These are phyloP conservation scores for Astrothelium subdiscretum DNA, from an alignment of 495 filamentous ascomycete species.

Conservation along the genomic window DNA sequence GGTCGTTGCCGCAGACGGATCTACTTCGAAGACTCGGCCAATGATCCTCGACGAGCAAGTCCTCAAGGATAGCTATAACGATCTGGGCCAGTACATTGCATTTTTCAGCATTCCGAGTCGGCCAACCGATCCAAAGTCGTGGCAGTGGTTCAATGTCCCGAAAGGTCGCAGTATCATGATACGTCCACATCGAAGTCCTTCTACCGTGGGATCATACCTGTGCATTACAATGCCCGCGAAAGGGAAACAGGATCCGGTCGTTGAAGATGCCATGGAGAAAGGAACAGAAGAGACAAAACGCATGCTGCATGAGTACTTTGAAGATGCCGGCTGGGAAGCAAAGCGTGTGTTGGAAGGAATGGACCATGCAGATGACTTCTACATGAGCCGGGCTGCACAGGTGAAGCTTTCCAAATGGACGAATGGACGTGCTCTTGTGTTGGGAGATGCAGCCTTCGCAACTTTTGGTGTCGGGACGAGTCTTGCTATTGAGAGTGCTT, in stretches of 20 bases:
- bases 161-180: slow-evolving; percentile 6
- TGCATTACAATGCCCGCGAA: slow-evolving; percentile 2
- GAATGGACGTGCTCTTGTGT: slow-evolving; percentile 7
- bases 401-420: slow-evolving; percentile 8
- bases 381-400: slow-evolving; percentile 11
- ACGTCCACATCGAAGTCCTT: slow-evolving; percentile 9
- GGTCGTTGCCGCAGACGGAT: slow-evolving; percentile 21
- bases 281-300: slow-evolving; percentile 7
- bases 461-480: slow-evolving; percentile 15
- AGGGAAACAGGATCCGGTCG: not conserved
- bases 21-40: slow-evolving; percentile 11
- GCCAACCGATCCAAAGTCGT: not conserved
- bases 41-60: slow-evolving; percentile 15
- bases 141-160: slow-evolving; percentile 11
- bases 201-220: not conserved
- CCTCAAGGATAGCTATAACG: slow-evolving; percentile 5
- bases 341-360: slow-evolving; percentile 13
- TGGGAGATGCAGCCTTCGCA: slow-evolving; percentile 17
- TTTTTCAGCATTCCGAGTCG: slow-evolving; percentile 21
- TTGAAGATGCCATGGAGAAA: slow-evolving; percentile 5
- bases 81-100: slow-evolving; percentile 15
- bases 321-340: slow-evolving; percentile 14
- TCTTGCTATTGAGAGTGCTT: slow-evolving; percentile 15
- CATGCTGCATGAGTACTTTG: slow-evolving; percentile 10
- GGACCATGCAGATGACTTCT: slow-evolving; percentile 16